Evolutionary conservation across 2,329 filamentous ascomycete species (phyloP).

Genomic region (Helicocarpus griseus): DNA sequence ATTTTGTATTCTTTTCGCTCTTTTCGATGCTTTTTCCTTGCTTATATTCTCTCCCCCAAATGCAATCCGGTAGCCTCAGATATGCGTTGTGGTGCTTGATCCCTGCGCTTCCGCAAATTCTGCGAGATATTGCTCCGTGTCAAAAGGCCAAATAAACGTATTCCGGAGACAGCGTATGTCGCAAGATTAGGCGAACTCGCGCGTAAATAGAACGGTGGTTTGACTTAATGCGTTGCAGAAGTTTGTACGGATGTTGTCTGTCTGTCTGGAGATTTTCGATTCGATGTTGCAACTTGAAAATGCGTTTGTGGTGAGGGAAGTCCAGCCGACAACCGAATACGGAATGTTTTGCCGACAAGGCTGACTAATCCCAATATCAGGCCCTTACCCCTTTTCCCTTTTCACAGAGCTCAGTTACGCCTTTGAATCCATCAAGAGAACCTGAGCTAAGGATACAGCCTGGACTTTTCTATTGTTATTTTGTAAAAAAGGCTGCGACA

Average conservation of each 20-base stretch:
- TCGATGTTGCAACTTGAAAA: neutral
- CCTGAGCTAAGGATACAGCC: too few species aligned
- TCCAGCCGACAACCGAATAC: neutral
- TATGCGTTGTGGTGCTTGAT: neutral
- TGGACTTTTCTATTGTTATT: too few species aligned
- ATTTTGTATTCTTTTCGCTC: constrained; percentile 11
- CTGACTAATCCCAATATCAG: neutral
- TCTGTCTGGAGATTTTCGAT: neutral
- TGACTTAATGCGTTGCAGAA: neutral
- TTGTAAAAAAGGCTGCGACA: too few species aligned
- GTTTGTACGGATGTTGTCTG: neutral
- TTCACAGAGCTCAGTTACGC: neutral
- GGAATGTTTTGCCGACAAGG: neutral
- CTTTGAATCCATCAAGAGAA: neutral
- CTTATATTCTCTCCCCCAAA: neutral
- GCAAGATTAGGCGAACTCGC: neutral
- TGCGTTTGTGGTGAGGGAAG: neutral
- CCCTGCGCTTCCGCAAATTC: neutral
- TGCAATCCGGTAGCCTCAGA: neutral
- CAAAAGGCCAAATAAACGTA: neutral
- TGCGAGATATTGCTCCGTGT: neutral
- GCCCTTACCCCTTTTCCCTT: neutral
- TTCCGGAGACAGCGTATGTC: neutral
- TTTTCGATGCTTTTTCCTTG: neutral
- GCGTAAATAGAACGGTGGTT: neutral